These are phyloP conservation scores for Ustilaginoidea virens DNA, from an alignment of 2,329 filamentous ascomycete genomes.

Conservation along the genomic window DNA sequence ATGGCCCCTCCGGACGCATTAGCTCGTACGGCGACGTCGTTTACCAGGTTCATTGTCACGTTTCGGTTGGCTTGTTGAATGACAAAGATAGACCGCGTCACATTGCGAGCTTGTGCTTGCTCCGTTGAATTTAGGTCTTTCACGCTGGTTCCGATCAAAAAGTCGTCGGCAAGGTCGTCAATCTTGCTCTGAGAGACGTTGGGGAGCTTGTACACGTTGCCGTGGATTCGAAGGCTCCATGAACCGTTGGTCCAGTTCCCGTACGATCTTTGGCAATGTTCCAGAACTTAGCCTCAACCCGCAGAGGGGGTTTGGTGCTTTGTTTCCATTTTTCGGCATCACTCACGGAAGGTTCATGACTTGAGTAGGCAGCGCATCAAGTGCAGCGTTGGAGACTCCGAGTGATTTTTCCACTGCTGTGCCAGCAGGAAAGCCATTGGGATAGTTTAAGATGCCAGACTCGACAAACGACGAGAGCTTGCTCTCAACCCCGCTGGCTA, in stretches of 20 bases:
- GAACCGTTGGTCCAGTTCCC: slow-evolving; percentile 67
- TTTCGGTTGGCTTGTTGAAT: slow-evolving; percentile 52
- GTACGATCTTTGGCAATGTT: slow-evolving; percentile 32
- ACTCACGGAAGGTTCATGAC: slow-evolving; percentile 52
- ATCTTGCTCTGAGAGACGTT: slow-evolving; percentile 49
- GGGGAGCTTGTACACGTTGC: slow-evolving; percentile 70
- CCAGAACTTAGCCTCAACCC: too few relatives aligned
- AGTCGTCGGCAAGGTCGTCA: slow-evolving; percentile 53
- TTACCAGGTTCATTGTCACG: slow-evolving; percentile 44
- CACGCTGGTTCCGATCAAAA: slow-evolving; percentile 51
- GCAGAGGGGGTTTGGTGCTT: too few relatives aligned
- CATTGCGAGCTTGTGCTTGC: slow-evolving; percentile 53
- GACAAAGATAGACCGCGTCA: slow-evolving; percentile 61
- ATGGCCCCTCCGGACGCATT: slow-evolving; percentile 37
- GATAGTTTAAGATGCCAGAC: slow-evolving; percentile 51
- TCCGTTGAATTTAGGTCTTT: slow-evolving; percentile 40
- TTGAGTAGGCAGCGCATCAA: slow-evolving; percentile 50
- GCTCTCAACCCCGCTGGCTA: slow-evolving; percentile 35
- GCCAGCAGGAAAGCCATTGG: slow-evolving; percentile 49
- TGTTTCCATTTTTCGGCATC: not conserved
- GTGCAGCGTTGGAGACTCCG: slow-evolving; percentile 39
- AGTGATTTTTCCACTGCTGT: slow-evolving; percentile 44
- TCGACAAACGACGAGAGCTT: slow-evolving; percentile 44
- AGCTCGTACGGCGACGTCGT: slow-evolving; percentile 29
- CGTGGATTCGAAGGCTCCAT: slow-evolving; percentile 64